Percentiles rank a stretch among this genome's conserved stretches.
phyloP scores from a whole-genome alignment of 106 monocot genomes.

The Dendrobium catenatum region DNA sequence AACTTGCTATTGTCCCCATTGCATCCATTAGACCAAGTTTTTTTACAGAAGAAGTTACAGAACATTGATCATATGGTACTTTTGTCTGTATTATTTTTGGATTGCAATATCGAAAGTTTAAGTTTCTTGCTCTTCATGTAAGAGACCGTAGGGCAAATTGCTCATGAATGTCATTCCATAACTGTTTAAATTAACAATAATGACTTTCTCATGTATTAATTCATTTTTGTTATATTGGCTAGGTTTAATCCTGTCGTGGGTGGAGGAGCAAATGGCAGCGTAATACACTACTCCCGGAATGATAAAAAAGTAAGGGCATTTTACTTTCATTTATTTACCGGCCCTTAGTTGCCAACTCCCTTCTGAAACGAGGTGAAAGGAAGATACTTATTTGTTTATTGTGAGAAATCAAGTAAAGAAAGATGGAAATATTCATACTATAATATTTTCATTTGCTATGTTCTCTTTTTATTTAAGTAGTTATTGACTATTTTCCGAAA shows the following conservation, averaged over 20 bases:
- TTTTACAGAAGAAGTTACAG: no score
- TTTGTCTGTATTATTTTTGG: no score
- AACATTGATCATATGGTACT: no score
- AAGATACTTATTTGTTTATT: background rate
- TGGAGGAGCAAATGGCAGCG: conserved; percentile 80
- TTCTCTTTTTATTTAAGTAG: background rate
- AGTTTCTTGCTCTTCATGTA: background rate
- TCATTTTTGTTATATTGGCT: conserved; percentile 5
- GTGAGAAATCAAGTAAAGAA: background rate
- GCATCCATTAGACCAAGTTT: no score
- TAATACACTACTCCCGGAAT: conserved; percentile 95
- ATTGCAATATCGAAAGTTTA: background rate
- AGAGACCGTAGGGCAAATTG: background rate
- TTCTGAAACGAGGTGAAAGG: background rate
- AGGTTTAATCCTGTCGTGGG: conserved; percentile 98
- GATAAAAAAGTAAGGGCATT: conserved; percentile 62
- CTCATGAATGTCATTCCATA: background rate
- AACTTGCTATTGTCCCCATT: no score
- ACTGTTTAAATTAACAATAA: background rate
- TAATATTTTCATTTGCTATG: background rate
- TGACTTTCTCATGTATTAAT: background rate
- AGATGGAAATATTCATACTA: background rate
- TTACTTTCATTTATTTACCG: background rate
- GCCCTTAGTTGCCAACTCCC: background rate
- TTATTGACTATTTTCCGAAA: no score